phyloP scores from a whole-genome alignment of 1,284 basidiomycete species.

The Ganoderma sinense region DNA sequence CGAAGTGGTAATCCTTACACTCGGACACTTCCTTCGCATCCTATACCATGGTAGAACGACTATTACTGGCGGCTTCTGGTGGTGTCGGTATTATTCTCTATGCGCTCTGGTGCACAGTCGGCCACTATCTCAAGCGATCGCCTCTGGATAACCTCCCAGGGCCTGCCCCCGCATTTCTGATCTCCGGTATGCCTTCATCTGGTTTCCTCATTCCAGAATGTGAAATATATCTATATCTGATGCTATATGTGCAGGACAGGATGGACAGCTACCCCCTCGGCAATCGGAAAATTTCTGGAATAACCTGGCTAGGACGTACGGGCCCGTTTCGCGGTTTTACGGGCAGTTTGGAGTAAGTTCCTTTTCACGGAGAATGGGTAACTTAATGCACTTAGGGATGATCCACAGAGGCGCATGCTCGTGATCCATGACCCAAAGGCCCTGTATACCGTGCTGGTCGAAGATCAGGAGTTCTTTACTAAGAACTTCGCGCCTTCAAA shows the following conservation, averaged over 20 bases:
- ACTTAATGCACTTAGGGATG: background rate
- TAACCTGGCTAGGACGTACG: slow-evolving; percentile 24
- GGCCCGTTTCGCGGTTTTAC: slow-evolving; percentile 26
- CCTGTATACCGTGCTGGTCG: slow-evolving; percentile 12
- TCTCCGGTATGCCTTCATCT: background rate
- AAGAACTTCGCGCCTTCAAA: background rate
- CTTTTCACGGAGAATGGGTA: background rate
- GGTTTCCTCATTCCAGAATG: background rate
- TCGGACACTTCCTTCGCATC: background rate
- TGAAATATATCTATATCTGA: background rate
- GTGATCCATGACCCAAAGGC: slow-evolving; percentile 12
- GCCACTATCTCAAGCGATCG: background rate
- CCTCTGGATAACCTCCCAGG: background rate
- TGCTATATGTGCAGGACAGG: background rate
- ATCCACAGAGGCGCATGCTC: slow-evolving; percentile 6
- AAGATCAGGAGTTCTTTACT: slow-evolving; percentile 9
- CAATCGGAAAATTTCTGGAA: background rate
- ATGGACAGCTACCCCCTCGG: background rate
- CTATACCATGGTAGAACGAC: background rate
- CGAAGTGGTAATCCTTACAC: background rate
- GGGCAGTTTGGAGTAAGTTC: slow-evolving; percentile 27
- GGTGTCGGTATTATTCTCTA: background rate
- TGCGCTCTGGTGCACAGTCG: background rate
- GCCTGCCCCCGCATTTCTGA: background rate
- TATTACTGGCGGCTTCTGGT: background rate